A percentile compares a stretch with the other conserved stretches of the same genome.
Conservation (phyloP, 768 basidiomycete genomes). For the Floccularia luteovirens region DNA sequence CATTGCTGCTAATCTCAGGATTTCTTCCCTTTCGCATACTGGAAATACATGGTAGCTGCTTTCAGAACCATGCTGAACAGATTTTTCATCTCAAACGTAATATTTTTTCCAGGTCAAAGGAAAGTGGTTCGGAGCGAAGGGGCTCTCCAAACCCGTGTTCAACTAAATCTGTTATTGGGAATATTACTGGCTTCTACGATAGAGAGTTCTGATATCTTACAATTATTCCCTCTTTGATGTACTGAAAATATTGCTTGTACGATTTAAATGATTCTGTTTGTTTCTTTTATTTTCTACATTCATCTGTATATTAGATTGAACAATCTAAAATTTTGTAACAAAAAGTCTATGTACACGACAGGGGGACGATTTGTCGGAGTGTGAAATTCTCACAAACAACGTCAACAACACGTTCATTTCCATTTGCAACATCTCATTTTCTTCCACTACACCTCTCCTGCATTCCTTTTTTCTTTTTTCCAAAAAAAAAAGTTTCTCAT, state of each 20-base stretch:
- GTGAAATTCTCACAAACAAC: background rate
- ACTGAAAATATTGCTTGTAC: too few relatives aligned
- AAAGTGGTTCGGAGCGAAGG: constrained; percentile 31
- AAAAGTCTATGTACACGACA: background rate
- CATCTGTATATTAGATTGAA: background rate
- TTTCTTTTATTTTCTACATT: too few relatives aligned
- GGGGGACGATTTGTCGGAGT: background rate
- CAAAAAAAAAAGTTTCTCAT: too few relatives aligned
- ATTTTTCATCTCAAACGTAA: background rate
- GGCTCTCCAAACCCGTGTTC: background rate
- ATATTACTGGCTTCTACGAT: too few relatives aligned
- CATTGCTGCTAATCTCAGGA: constrained; percentile 25
- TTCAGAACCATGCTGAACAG: too few relatives aligned
- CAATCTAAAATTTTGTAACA: background rate
- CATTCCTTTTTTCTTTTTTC: constrained; percentile 7
- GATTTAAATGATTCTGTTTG: too few relatives aligned
- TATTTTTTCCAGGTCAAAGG: constrained; percentile 34
- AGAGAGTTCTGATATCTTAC: too few relatives aligned
- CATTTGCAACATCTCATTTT: too few relatives aligned
- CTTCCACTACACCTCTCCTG: background rate
- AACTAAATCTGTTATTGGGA: too few relatives aligned
- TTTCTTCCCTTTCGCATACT: constrained; percentile 69
- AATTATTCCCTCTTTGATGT: too few relatives aligned
- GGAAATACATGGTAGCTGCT: constrained; percentile 55
- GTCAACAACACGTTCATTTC: background rate